Evolutionary conservation across 768 basidiomycete genomes (phyloP).

Genomic region (Stropharia rugosoannulata): DNA sequence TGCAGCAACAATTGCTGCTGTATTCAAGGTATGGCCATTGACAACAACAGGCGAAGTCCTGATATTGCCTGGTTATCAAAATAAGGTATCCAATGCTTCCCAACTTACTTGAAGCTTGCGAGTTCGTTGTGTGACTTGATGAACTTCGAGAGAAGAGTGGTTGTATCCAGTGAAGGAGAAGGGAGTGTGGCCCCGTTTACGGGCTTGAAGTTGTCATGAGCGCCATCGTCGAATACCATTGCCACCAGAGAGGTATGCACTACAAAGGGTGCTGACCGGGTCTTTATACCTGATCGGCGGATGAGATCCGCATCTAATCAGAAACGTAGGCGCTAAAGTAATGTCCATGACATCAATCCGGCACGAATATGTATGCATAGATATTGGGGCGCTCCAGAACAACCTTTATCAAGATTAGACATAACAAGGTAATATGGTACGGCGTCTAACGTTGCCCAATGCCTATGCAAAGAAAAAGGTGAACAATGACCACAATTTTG

Average conservation of each 20-base stretch:
- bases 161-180: constrained; percentile 2
- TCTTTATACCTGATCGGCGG: constrained; percentile 24
- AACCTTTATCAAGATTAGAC: too few species aligned
- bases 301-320: constrained; percentile 30
- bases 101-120: constrained; percentile 11
- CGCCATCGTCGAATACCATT: constrained; percentile 26
- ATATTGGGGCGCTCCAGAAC: background rate
- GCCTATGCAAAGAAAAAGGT: too few species aligned
- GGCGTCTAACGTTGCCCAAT: too few species aligned
- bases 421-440: too few species aligned
- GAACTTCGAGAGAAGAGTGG: constrained; percentile 19
- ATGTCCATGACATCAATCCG: background rate
- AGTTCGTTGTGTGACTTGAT: constrained; percentile 18
- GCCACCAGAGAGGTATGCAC: constrained; percentile 12
- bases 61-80: constrained; percentile 22
- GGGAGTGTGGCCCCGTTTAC: constrained; percentile 11
- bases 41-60: constrained; percentile 56
- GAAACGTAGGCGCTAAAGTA: constrained; percentile 14
- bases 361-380: background rate
- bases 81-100: background rate
- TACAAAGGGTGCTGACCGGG: constrained; percentile 1
- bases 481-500: too few species aligned
- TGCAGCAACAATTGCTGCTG: constrained; percentile 66
- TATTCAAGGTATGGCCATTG: constrained; percentile 62
- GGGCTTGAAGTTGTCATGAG: constrained; percentile 18